Base-by-base conservation (phyloP, 75 land plant species). In the Selaginella tamariscina region DNA sequence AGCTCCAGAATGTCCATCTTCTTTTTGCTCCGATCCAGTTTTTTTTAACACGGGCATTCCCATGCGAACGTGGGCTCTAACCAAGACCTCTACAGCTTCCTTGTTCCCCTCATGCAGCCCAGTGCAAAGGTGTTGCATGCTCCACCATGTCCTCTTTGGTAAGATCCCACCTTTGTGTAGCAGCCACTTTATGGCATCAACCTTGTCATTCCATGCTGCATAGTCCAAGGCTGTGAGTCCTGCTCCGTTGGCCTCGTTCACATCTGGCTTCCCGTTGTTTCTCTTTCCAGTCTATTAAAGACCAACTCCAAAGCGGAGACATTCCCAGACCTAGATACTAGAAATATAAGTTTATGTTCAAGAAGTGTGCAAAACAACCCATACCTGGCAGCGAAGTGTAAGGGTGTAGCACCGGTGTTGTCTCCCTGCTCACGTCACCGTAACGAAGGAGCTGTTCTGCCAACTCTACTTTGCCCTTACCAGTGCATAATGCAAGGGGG, bases 181-280 rank as follows among this genome's bases (percentile, higher is more conserved):
- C 62, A 59, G 26, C 62, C 62, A 59, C 26, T 59, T 27, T 5
- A 59, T 27, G 9, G 62, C 62, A 8, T 5, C 26, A 8, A 23
- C 23, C 26, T 23, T 59, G 62, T 23, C 62, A n/a, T 59, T 59
- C 62, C 62, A 59, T 5, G 62, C 62, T 5, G 62, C 62, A n/a
- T 59, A 59, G 26, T 59, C n/a, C 62, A 59, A n/a, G 9, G 62
- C 62, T 5, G 62, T 59, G 23, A 59, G 26, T n/a, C 62, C 62
- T 5, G 62, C 5, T 23, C 26, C 9, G n/a, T 23, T 59, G 23
- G 62, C 62, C 8, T 5, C 5, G 8, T 59, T 27, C 27, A 59
- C 26, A 21, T 59, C 62, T 23, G 9, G 23, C 26, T 2, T 5
- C 20, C n/a, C n/a, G n/a, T n/a, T n/a, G n/a, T n/a, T n/a, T n/a